Base-by-base conservation (phyloP, 2,329 filamentous ascomycete species). In the Plenodomus biglobosus region DNA sequence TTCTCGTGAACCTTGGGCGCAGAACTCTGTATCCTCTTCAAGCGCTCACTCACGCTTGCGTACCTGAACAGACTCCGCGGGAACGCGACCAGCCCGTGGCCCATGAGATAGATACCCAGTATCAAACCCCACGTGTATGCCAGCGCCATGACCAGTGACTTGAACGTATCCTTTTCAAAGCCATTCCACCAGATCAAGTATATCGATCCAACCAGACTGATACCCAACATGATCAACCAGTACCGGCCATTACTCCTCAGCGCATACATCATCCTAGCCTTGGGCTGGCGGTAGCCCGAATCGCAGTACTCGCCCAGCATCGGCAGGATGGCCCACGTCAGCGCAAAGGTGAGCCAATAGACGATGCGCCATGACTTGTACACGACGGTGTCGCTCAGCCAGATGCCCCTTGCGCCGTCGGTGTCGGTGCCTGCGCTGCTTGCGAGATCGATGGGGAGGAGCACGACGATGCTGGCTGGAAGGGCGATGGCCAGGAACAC, bases 401-500 rank as follows among this genome's bases (percentile, higher is more conserved):
- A 96, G 65, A 99, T 88, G 27, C 92, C 94, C 59, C 86, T 83
- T 15, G 83, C 80, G 15, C 82, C 80, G 51, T 82, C 84, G 71
- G 88, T 86, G 51, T 88, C 85, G 42, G 85, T 85, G 40, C 84
- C 81, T 18, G 89, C 86, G 66, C 84, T 92, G 6, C 92, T 96
- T 1, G 92, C 92, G 58, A 99, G 84, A 73, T 99, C 94, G 71
- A 99, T 95, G 4, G 94, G 94, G 6, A 99, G 91, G 18, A 99
- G 83, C 19, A 99, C 79, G 19, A 97, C 84, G 65, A 95, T 92
- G 71, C 88, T 92, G 39, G 90, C 90, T 10, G 94, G 95, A 5
- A 99, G 83, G 66, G 90, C 92, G 60, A 99, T 81, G n/a, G 92
- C 90, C 59, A 99, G 87, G 76, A 99, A 99, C 53, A 99, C 90